Conservation (phyloP, 176 grass and related monocot genomes). For the Raddia distichophylla region DNA sequence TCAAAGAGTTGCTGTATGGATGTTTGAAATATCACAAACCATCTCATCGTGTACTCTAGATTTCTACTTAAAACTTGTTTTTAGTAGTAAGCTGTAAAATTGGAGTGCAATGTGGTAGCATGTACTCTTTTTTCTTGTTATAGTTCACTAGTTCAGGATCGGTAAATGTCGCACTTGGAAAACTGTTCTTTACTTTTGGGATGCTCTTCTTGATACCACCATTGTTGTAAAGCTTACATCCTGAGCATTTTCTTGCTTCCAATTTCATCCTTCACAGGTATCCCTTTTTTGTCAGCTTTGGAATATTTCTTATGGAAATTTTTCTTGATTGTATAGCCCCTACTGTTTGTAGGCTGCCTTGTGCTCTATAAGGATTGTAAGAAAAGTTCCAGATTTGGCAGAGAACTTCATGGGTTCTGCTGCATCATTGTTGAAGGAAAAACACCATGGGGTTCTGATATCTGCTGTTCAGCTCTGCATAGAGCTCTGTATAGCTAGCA, state of each 20-base stretch:
- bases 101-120: background rate
- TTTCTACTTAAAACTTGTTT: background rate
- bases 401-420: conserved; percentile 84
- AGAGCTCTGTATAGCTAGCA: conserved; percentile 95
- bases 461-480: conserved; percentile 86
- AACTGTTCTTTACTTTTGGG: background rate
- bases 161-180: conserved; percentile 3
- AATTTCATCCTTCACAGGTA: conserved; percentile 6
- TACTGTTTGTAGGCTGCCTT: conserved; percentile 78
- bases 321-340: conserved; percentile 30
- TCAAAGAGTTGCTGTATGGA: background rate
- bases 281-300: conserved; percentile 20
- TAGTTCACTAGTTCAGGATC: background rate
- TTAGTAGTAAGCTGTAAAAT: background rate
- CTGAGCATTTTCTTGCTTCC: background rate
- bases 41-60: conserved; percentile 1
- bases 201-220: background rate
- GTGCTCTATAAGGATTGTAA: conserved; percentile 91
- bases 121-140: background rate
- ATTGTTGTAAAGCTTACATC: conserved; percentile 11
- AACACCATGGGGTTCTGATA: conserved; percentile 94
- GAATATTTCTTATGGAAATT: conserved; percentile 11
- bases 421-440: conserved; percentile 87
- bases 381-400: conserved; percentile 96
- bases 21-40: background rate